Percentiles rank a stretch among this genome's conserved stretches.
Evolutionary conservation across 176 grass and related monocot genomes (phyloP).

Genomic region (Ensete ventricosum): DNA sequence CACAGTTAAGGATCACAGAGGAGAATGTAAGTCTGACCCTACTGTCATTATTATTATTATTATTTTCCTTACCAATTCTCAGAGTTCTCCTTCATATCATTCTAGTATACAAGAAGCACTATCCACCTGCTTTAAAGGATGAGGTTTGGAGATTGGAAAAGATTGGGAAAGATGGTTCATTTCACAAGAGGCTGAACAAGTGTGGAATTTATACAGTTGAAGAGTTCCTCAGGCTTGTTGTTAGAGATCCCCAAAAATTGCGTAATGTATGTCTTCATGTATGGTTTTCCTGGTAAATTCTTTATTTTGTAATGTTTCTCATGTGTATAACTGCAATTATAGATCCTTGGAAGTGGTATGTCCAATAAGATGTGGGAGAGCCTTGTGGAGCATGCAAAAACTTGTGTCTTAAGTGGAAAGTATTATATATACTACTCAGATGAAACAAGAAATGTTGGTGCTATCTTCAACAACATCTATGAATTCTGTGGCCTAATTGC

Average conservation of each 20-base stretch:
- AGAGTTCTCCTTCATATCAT: not conserved
- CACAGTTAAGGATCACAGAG: slow-evolving; percentile 22
- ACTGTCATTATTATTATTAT: not conserved
- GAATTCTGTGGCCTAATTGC: slow-evolving; percentile 59
- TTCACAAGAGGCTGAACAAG: slow-evolving; percentile 73
- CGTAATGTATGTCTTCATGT: slow-evolving; percentile 42
- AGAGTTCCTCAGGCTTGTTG: slow-evolving; percentile 69
- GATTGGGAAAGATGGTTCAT: slow-evolving; percentile 85
- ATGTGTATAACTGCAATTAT: not conserved
- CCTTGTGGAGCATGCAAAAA: slow-evolving; percentile 87
- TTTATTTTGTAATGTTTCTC: not conserved
- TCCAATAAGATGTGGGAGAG: slow-evolving; percentile 90
- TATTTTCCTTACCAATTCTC: not conserved
- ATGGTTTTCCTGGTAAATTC: not conserved
- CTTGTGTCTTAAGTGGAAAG: slow-evolving; percentile 61
- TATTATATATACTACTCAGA: slow-evolving; percentile 59
- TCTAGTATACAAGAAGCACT: slow-evolving; percentile 73
- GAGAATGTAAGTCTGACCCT: slow-evolving; percentile 7
- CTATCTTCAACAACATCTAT: slow-evolving; percentile 57
- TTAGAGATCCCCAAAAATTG: slow-evolving; percentile 56
- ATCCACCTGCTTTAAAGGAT: slow-evolving; percentile 77
- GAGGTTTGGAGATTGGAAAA: slow-evolving; percentile 93
- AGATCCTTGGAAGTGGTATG: slow-evolving; percentile 93
- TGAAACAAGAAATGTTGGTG: slow-evolving; percentile 46
- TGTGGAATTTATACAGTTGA: slow-evolving; percentile 62